Evolutionary conservation across 768 basidiomycete genomes (phyloP).

Genomic region (Termitomyces titanicus): DNA sequence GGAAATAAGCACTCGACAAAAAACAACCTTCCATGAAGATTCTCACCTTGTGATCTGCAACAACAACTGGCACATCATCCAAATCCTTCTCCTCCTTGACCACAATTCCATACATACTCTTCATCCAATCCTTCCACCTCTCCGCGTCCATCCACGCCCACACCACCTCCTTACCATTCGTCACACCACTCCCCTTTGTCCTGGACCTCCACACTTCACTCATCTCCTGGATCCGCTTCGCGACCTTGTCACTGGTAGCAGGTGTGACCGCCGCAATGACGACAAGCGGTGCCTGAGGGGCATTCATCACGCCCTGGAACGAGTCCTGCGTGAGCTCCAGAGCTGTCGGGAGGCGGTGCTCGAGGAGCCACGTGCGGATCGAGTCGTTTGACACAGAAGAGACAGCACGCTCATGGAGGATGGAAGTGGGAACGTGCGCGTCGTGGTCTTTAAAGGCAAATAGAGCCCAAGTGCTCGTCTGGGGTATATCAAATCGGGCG

Average conservation of each 20-base stretch:
- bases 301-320: slow-evolving; percentile 86
- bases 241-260: slow-evolving; percentile 35
- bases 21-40: neutral
- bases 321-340: slow-evolving; percentile 74
- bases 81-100: slow-evolving; percentile 20
- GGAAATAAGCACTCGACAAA: neutral
- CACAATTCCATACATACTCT: slow-evolving; percentile 81
- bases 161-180: slow-evolving; percentile 56
- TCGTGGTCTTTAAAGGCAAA: slow-evolving; percentile 67
- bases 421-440: slow-evolving; percentile 37
- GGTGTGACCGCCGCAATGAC: slow-evolving; percentile 60
- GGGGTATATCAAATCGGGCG: slow-evolving; percentile 32
- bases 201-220: slow-evolving; percentile 57
- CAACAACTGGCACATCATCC: slow-evolving; percentile 52
- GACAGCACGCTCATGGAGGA: slow-evolving; percentile 30
- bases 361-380: slow-evolving; percentile 55
- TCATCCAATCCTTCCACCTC: slow-evolving; percentile 86
- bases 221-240: slow-evolving; percentile 45
- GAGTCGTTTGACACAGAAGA: slow-evolving; percentile 22
- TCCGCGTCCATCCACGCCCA: slow-evolving; percentile 90
- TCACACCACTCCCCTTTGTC: slow-evolving; percentile 36
- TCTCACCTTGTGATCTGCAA: slow-evolving; percentile 78
- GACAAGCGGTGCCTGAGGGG: slow-evolving; percentile 70
- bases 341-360: slow-evolving; percentile 69
- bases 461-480: slow-evolving; percentile 52